Evolutionary conservation across 1,284 basidiomycete species (phyloP).

Genomic region (Fomitopsis palustris): DNA sequence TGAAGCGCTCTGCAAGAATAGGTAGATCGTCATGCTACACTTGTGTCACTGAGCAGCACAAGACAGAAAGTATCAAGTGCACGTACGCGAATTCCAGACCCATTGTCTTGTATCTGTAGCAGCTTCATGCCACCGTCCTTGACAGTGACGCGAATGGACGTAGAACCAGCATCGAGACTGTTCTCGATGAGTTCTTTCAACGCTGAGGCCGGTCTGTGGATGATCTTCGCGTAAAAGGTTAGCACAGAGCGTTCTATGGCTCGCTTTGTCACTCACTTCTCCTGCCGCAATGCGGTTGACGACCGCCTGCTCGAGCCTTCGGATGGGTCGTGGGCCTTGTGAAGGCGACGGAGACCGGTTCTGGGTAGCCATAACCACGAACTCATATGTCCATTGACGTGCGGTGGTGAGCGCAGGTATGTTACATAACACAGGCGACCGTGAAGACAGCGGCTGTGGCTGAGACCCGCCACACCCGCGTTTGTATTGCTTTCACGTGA

Average conservation of each 20-base stretch:
- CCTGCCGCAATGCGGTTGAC: slow-evolving; percentile 84
- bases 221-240: slow-evolving; percentile 66
- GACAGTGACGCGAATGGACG: slow-evolving; percentile 82
- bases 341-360: slow-evolving; percentile 11
- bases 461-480: too few species aligned
- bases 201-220: slow-evolving; percentile 93
- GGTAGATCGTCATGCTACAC: slow-evolving; percentile 70
- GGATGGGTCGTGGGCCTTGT: slow-evolving; percentile 52
- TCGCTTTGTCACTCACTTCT: slow-evolving; percentile 43
- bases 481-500: too few species aligned
- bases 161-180: slow-evolving; percentile 88
- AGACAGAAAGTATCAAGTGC: background rate
- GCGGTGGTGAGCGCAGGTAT: too few species aligned
- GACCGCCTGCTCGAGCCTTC: slow-evolving; percentile 67
- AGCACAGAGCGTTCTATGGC: background rate
- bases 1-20: slow-evolving; percentile 92
- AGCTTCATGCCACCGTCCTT: slow-evolving; percentile 97
- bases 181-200: slow-evolving; percentile 98
- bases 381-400: too few species aligned
- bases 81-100: too few species aligned
- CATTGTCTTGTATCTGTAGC: slow-evolving; percentile 97
- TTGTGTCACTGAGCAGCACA: background rate
- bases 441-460: too few species aligned
- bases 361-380: background rate
- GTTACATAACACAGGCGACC: too few species aligned